A percentile compares a stretch with the other conserved stretches of the same genome.
phyloP scores from a whole-genome alignment of 1,284 basidiomycete genomes.

The Phlebopus sp. region DNA sequence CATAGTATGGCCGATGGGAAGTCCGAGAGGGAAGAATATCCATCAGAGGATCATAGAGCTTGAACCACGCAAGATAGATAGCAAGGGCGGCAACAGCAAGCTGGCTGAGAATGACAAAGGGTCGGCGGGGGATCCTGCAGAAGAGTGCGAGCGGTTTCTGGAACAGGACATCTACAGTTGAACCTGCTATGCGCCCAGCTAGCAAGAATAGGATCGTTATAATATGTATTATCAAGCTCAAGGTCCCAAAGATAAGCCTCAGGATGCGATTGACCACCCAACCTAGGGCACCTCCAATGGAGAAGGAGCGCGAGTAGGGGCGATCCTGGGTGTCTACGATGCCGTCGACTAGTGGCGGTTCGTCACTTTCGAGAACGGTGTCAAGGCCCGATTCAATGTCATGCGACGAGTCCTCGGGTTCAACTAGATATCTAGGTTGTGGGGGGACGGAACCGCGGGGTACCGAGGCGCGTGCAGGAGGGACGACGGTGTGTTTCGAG shows the following conservation, averaged over 20 bases:
- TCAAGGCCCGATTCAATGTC: constrained; percentile 49
- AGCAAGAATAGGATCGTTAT: constrained; percentile 24
- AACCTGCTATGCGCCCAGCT: constrained; percentile 46
- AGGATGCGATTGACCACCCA: constrained; percentile 38
- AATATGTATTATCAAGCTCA: constrained; percentile 34
- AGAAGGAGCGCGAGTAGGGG: constrained; percentile 32
- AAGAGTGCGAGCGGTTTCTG: constrained; percentile 44
- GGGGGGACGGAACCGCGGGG: constrained; percentile 36
- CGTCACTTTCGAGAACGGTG: constrained; percentile 60
- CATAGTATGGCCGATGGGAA: constrained; percentile 32
- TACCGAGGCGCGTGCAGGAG: constrained; percentile 29
- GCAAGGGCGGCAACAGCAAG: constrained; percentile 36
- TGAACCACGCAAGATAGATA: constrained; percentile 42
- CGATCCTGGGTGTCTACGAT: constrained; percentile 22
- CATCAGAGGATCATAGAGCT: constrained; percentile 35
- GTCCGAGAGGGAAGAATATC: constrained; percentile 23
- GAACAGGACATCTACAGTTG: constrained; percentile 37
- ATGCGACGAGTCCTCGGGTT: constrained; percentile 38
- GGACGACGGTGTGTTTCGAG: constrained; percentile 20
- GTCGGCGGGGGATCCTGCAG: constrained; percentile 28
- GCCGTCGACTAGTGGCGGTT: constrained; percentile 36
- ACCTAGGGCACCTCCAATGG: constrained; percentile 47
- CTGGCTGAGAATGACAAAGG: constrained; percentile 35
- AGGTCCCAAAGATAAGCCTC: constrained; percentile 37
- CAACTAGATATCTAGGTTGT: constrained; percentile 24